Conservation (phyloP, 1,139 yeast species). For the Candida neerlandica region DNA sequence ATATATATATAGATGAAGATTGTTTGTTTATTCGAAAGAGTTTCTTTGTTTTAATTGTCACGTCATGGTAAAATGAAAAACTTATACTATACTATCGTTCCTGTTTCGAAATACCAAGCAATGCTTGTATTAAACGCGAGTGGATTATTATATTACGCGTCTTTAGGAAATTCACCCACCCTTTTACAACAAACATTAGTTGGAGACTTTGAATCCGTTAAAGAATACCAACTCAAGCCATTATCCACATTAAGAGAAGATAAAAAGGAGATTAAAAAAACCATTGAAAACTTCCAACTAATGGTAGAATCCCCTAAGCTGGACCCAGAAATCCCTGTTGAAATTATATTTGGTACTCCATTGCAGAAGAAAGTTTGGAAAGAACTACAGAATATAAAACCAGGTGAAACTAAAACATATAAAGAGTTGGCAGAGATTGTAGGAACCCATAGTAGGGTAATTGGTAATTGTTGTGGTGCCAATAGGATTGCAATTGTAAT, state of each 20-base stretch:
- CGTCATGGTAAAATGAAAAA: conserved; percentile 3
- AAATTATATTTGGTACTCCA: conserved; percentile 26
- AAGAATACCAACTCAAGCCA: conserved; percentile 14
- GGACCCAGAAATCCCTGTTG: conserved; percentile 12
- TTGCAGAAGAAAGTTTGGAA: conserved; percentile 28
- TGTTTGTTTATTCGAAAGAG: too few species aligned
- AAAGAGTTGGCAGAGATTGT: conserved; percentile 19
- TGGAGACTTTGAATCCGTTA: conserved; percentile 19
- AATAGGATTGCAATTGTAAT: conserved; percentile 26
- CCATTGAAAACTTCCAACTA: conserved; percentile 17
- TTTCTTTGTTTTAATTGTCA: background rate
- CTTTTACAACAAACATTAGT: conserved; percentile 15
- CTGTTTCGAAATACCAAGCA: conserved; percentile 13
- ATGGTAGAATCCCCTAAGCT: conserved; percentile 18
- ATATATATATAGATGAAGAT: background rate
- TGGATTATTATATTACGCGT: conserved; percentile 25
- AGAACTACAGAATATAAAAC: conserved; percentile 18
- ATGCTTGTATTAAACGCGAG: conserved; percentile 21
- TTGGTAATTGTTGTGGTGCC: conserved; percentile 29
- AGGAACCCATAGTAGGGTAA: conserved; percentile 22
- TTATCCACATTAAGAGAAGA: conserved; percentile 12
- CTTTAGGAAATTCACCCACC: conserved; percentile 20
- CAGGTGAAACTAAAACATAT: conserved; percentile 21
- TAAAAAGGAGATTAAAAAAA: conserved; percentile 12
- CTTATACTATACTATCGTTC: conserved; percentile 16